phyloP scores from a whole-genome alignment of 495 filamentous ascomycete genomes.

The Pyronema omphalodes region DNA sequence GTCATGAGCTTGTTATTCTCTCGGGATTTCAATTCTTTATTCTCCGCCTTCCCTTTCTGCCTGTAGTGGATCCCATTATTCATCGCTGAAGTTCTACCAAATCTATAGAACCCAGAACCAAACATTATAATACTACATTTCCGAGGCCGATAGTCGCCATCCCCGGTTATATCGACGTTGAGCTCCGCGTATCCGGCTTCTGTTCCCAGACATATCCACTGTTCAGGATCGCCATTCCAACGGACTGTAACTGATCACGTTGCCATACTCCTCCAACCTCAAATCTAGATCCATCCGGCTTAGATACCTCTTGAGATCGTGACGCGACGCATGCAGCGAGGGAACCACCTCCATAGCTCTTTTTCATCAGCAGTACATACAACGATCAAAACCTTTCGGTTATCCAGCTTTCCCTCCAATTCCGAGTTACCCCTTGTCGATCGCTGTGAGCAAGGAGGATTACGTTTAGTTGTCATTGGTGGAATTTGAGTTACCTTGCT shows the following conservation, averaged over 20 bases:
- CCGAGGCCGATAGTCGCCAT: neutral
- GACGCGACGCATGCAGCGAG: neutral
- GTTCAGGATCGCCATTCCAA: neutral
- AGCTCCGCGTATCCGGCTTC: neutral
- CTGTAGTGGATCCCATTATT: neutral
- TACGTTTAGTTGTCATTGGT: neutral
- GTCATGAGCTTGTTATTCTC: neutral
- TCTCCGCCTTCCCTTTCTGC: neutral
- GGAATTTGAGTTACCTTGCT: neutral
- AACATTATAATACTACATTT: neutral
- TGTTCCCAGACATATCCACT: slow-evolving; percentile 1
- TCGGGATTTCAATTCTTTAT: neutral
- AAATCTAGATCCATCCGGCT: slow-evolving; percentile 1
- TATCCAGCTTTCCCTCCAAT: neutral
- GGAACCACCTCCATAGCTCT: neutral
- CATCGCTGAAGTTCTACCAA: neutral
- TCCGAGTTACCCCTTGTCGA: neutral
- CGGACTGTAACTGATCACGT: neutral
- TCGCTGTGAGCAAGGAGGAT: neutral
- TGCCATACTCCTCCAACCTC: neutral
- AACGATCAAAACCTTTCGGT: neutral
- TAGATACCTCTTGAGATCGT: neutral
- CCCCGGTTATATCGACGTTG: neutral
- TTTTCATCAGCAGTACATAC: neutral
- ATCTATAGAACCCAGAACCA: neutral